Evolutionary conservation across 2,329 filamentous ascomycete species (phyloP), one percentile per base, ranked within the genome.

Genomic region (Fusarium nematophilum): DNA sequence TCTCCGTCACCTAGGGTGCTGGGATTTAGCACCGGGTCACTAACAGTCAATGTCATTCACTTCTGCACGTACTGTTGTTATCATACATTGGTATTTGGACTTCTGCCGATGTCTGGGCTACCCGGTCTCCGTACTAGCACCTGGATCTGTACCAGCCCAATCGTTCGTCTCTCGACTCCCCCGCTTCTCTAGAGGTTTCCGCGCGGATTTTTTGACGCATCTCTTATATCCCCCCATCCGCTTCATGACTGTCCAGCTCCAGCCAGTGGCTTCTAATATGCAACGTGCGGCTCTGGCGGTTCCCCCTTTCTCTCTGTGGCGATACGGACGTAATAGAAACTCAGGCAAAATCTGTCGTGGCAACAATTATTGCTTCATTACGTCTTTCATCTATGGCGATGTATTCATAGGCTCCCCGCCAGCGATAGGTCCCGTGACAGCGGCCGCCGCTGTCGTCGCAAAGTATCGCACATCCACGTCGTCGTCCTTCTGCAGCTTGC

Each of bases 401-500:
- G 84, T 87, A 78, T 86, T 86, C 85, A 87, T 87, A 29, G 85
- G 84, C 68, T 87, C 84, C 54, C 83, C 83, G 53, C 79, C 78
- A 49, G 75, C 71, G 65, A 74, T 72, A 48, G 73, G 66, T 37
- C 80, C 82, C 42, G 79, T 78, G 53, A 84, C 83, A 45, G 78
- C 79, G 75, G 85, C 87, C 58, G 90, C 89, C 42, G 95, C 94
- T 63, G 92, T 96, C 59, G 93, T 96, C 63, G 95, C 95, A 79
- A 97, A 99, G 82, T 94, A 99, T 76, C 95, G 88, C 72, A 99
- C 95, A 79, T 99, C 95, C 68, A 98, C 94, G 79, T 99, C 95
- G 66, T 96, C 92, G 74, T 99, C 95, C 79, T 94, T 91, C 82
- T 97, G 93, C 71, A 99, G 83, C 82, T 97, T 97, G 81, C 94